These are phyloP conservation scores for Ustilago esculenta DNA, from an alignment of 1,284 basidiomycete genomes.

Conservation along the genomic window DNA sequence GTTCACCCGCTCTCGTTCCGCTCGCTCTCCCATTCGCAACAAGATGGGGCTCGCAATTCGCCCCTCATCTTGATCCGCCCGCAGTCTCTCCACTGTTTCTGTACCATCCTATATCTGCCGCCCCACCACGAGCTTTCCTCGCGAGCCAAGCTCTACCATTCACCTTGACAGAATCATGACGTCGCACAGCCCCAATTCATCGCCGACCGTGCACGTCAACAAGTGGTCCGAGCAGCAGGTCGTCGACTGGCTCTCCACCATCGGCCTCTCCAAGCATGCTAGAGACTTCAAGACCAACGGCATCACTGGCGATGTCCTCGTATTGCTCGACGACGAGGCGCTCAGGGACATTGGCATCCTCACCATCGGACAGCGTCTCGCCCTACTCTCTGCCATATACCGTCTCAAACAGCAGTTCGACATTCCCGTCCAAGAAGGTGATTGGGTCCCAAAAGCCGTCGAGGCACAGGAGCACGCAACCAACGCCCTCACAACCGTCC, in stretches of 20 bases:
- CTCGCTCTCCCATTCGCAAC: too few relatives aligned
- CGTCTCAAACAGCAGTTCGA: constrained; percentile 57
- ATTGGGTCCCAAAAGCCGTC: constrained; percentile 56
- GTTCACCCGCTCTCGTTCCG: too few relatives aligned
- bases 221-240: constrained; percentile 56
- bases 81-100: too few relatives aligned
- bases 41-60: too few relatives aligned
- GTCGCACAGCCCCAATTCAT: constrained; percentile 33
- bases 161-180: constrained; percentile 10
- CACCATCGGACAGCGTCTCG: constrained; percentile 61
- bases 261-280: constrained; percentile 48
- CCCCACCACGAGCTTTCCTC: too few relatives aligned
- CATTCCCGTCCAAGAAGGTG: constrained; percentile 61
- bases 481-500: constrained; percentile 16
- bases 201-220: constrained; percentile 51
- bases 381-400: constrained; percentile 59
- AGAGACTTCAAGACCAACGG: constrained; percentile 52
- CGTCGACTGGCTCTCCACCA: constrained; percentile 51
- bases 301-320: constrained; percentile 64
- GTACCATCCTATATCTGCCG: too few relatives aligned
- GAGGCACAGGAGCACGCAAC: constrained; percentile 33
- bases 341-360: constrained; percentile 62
- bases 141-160: too few relatives aligned
- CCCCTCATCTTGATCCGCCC: too few relatives aligned
- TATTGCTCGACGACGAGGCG: constrained; percentile 62